Evolutionary conservation across 2,329 filamentous ascomycete species (phyloP).

Genomic region (Fusarium agapanthi): DNA sequence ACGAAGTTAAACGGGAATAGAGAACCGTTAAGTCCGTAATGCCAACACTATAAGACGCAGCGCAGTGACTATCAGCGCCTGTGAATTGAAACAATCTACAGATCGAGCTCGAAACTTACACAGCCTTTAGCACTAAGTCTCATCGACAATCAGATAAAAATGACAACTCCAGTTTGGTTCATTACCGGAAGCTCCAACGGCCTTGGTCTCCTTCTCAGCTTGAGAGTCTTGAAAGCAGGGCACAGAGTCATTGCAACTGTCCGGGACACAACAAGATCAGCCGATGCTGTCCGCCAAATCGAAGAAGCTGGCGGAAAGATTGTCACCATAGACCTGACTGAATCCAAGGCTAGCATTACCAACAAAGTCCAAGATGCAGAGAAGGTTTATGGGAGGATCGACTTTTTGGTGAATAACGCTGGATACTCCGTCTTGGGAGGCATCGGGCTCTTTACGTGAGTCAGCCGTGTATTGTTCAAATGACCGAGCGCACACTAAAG

Average conservation of each 20-base stretch:
- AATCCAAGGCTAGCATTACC: constrained; percentile 36
- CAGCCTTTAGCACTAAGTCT: background rate
- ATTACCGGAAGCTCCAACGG: constrained; percentile 40
- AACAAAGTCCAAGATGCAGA: constrained; percentile 36
- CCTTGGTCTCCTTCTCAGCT: constrained; percentile 32
- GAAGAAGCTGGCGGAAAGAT: constrained; percentile 39
- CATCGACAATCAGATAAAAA: constrained; percentile 1
- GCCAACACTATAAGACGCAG: constrained; percentile 3
- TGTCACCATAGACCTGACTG: constrained; percentile 43
- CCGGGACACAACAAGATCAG: constrained; percentile 21
- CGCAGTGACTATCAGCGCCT: background rate
- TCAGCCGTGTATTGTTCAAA: background rate
- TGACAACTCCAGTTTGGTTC: constrained; percentile 37
- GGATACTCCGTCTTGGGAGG: constrained; percentile 47
- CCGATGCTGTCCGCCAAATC: constrained; percentile 27
- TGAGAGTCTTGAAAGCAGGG: constrained; percentile 29
- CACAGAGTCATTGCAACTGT: constrained; percentile 34
- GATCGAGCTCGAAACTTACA: background rate
- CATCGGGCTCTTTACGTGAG: constrained; percentile 41
- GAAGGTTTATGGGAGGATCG: constrained; percentile 49
- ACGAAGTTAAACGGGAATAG: constrained; percentile 8
- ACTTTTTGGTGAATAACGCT: constrained; percentile 63
- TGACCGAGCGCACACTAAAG: background rate
- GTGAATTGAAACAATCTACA: no score
- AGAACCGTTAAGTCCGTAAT: constrained; percentile 18